Conservation (phyloP, 805 yeast genomes). For the Blastobotrys robertii region DNA sequence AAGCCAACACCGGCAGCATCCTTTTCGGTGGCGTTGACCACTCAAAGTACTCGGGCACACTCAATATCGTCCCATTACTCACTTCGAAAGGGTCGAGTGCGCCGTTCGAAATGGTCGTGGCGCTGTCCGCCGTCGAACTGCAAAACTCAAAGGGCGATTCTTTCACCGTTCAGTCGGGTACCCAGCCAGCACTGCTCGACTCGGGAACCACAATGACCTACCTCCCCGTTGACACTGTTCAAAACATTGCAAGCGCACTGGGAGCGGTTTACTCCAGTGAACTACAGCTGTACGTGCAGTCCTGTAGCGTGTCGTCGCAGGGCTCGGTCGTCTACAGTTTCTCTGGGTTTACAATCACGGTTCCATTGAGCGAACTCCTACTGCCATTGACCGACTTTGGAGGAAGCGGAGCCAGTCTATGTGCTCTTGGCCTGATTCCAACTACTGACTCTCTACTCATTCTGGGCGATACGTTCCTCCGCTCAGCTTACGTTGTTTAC, state of each 20-base stretch:
- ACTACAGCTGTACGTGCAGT: slow-evolving; percentile 16
- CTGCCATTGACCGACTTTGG: slow-evolving; percentile 6
- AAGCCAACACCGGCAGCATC: slow-evolving; percentile 29
- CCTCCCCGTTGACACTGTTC: slow-evolving; percentile 19
- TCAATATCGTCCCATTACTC: slow-evolving; percentile 19
- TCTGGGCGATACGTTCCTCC: slow-evolving; percentile 57
- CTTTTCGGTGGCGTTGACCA: slow-evolving; percentile 48
- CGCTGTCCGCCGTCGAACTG: slow-evolving; percentile 3
- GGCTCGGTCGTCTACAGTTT: slow-evolving; percentile 37
- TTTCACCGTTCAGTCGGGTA: slow-evolving; percentile 2
- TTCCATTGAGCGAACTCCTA: slow-evolving; percentile 19
- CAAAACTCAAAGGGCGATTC: slow-evolving; percentile 3
- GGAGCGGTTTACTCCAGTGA: slow-evolving; percentile 31
- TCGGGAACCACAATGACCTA: slow-evolving; percentile 19
- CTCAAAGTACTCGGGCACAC: slow-evolving; percentile 35
- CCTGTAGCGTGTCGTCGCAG: slow-evolving; percentile 5
- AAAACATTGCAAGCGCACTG: slow-evolving; percentile 25
- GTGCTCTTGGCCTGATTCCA: too few relatives aligned
- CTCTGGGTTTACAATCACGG: slow-evolving; percentile 32
- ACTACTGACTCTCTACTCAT: too few relatives aligned
- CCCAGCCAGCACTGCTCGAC: slow-evolving; percentile 14
- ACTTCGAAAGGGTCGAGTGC: slow-evolving; percentile 1
- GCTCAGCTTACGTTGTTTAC: slow-evolving; percentile 57
- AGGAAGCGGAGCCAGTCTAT: neutral
- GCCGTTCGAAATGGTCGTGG: slow-evolving; percentile 13